Evolutionary conservation across 2,329 filamentous ascomycete species (phyloP), one percentile per base, ranked within the genome.

Genomic region (Verticillium isaacii): DNA sequence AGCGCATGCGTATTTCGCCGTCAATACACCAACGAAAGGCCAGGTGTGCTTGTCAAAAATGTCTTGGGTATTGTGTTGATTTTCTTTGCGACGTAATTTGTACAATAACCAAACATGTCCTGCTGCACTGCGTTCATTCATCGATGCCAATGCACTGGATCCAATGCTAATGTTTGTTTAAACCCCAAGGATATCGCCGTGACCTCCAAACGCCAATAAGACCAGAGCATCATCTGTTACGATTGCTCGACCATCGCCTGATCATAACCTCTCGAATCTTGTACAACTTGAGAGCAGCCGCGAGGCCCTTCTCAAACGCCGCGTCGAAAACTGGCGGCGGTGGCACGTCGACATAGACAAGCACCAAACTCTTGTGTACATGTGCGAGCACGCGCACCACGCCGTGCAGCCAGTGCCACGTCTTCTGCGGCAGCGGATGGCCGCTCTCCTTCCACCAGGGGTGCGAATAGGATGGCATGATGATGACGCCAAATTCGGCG

Each of bases 291-390:
- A 97, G 74, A 32, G 90, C 74, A 11, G 77, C 78, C 1, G 87
- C 83, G 58, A 95, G 82, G 63, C 91, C 86, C 32, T 78, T 70
- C 61, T 75, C 73, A 17, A 78, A 69, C 17, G 79, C 79, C 39
- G 75, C 73, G 2, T 78, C 73, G 32, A 79, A 76, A 56, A 78
- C 76, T 17, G 80, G 69, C 1, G 91, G 90, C 3, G 89, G 83
- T 2, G 95, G 95, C 5, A 99, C 83, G 66, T 98, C 93, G 14
- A 99, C 93, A 71, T 97, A 99, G 50, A 91, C 89, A 36, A 99
- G 74, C 41, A 98, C 88, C 67, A 99, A 74, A 57, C 88, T 97
- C 82, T 99, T 99, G 72, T 89, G 86, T 5, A 96, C 95, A 69
- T 96, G 92, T 1, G 89, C 89, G 68, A 98, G 87, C 17, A 98